Base-by-base conservation (phyloP, 495 filamentous ascomycete species). In the Bryoglossum gracile region DNA sequence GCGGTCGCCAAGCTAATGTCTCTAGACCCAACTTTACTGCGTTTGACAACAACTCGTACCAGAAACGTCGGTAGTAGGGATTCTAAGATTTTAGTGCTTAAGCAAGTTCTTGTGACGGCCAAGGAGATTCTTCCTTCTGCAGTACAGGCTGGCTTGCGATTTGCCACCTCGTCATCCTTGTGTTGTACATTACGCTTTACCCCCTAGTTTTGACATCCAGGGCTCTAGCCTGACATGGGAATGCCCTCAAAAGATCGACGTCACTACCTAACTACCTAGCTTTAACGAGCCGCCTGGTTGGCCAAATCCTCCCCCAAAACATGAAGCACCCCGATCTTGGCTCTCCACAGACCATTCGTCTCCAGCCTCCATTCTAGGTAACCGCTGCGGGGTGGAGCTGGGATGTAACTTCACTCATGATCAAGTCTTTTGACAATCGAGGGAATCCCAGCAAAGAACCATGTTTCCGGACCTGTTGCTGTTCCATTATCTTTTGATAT, bases 161-260 rank as follows among this genome's bases (percentile, higher is more conserved):
- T 26, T 22, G 39, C 48, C 48, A 52, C 49, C 26, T 43, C 51
- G 28, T 48, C 38, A 43, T 48, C 45, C 43, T 43, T 28, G 48
- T 26, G 25, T 28, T 10, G 30, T 19, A 18, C 28, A 13, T 26
- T n/a, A n/a, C n/a, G n/a, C n/a, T n/a, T 39, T n/a, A 13, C 48
- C 38, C 22, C 32, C 37, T 16, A 11, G 37, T 28, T 36, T 43
- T 36, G 19, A 42, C 37, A 33, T 50, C 9, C 3, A 14, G 37
- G 14, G 18, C 19, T 24, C 38, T n/a, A n/a, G 3, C 18, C 5
- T 8, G 13, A n/a, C 8, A n/a, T 48, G 36, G 19, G 51, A 54
- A 54, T 54, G 37, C 51, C 51, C 26, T 54, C 51, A 46, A 14
- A 43, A 35, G 51, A 54, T 54, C 43, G 51, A n/a, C 51, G 44